phyloP scores from a whole-genome alignment of 2,329 filamentous ascomycete species.

The Fusarium agapanthi region DNA sequence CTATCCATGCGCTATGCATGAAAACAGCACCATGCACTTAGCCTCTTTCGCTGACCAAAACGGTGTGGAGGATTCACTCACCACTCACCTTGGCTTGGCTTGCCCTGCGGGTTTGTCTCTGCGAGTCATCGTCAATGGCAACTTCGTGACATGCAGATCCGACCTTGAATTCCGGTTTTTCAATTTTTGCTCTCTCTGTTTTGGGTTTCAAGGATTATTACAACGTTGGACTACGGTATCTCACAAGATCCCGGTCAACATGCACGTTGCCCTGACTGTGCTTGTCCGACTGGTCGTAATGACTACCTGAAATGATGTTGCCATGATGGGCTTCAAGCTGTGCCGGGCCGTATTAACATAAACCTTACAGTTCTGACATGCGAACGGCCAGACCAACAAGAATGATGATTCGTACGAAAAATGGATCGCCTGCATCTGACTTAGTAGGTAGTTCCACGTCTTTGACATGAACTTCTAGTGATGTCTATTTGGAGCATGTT shows the following conservation, averaged over 20 bases:
- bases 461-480: constrained; percentile 4
- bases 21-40: constrained; percentile 29
- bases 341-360: constrained; percentile 1
- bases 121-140: constrained; percentile 40
- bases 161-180: constrained; percentile 35
- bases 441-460: constrained; percentile 9
- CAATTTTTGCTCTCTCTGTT: neutral
- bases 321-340: constrained; percentile 13
- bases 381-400: constrained; percentile 6
- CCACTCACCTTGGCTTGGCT: constrained; percentile 10
- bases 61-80: constrained; percentile 34
- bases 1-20: constrained; percentile 28
- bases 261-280: neutral
- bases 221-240: neutral
- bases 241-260: neutral
- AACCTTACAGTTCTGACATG: constrained; percentile 2
- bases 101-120: constrained; percentile 25
- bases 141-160: constrained; percentile 41
- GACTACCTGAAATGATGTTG: constrained; percentile 18
- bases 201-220: neutral
- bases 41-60: constrained; percentile 28
- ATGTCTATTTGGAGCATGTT: constrained; percentile 7
- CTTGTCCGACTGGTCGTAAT: neutral
- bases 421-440: constrained; percentile 7
- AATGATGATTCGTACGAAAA: constrained; percentile 16